phyloP scores from a whole-genome alignment of 768 basidiomycete genomes.

The Pleurotus eryngii region DNA sequence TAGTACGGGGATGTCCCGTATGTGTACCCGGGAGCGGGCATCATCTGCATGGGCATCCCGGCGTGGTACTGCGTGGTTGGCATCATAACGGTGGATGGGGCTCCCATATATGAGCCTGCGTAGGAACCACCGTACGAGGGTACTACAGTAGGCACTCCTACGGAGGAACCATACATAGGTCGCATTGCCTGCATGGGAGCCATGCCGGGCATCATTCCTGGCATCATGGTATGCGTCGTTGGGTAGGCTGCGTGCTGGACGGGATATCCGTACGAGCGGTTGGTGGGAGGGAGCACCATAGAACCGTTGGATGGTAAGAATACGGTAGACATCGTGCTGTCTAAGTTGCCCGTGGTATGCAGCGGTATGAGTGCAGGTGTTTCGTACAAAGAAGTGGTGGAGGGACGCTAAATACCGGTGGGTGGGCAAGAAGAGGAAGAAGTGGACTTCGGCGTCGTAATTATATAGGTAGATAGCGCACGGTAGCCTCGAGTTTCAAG shows the following conservation, averaged over 20 bases:
- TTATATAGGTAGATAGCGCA: neutral
- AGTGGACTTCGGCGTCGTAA: neutral
- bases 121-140: neutral
- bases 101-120: neutral
- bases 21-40: neutral
- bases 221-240: neutral
- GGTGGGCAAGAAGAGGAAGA: neutral
- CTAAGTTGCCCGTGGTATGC: neutral
- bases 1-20: constrained; percentile 5
- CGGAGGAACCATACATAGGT: neutral
- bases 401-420: neutral
- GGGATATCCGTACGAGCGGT: neutral
- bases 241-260: constrained; percentile 2
- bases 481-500: neutral
- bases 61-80: neutral
- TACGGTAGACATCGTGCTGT: constrained; percentile 2
- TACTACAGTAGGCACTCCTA: neutral
- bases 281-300: constrained; percentile 1
- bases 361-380: neutral
- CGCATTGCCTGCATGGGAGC: neutral
- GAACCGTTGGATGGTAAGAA: constrained; percentile 6
- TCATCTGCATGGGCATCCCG: constrained; percentile 2
- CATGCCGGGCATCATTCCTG: neutral
- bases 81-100: neutral
- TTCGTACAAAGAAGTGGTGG: neutral